Conservation (phyloP, 306 rosid genomes). For the Vachellia pachyceras region DNA sequence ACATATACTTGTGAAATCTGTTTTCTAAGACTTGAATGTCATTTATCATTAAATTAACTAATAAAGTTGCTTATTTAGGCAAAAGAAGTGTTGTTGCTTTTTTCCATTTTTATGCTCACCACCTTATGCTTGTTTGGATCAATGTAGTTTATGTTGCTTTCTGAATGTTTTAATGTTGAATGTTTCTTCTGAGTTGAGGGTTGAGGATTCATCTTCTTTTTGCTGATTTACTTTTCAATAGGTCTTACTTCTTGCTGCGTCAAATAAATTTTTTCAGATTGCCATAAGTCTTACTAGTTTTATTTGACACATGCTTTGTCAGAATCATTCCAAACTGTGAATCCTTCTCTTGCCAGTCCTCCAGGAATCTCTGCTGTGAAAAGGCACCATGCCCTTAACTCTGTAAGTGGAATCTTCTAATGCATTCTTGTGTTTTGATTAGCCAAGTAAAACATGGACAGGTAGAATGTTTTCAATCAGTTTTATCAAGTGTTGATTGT, state of each 20-base stretch:
- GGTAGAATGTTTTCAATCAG: background rate
- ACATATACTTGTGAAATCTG: slow-evolving; percentile 21
- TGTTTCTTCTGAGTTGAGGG: slow-evolving; percentile 20
- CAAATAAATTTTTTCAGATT: slow-evolving; percentile 15
- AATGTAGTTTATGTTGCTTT: background rate
- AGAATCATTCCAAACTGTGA: slow-evolving; percentile 62
- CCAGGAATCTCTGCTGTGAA: slow-evolving; percentile 59
- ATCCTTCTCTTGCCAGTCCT: slow-evolving; percentile 56
- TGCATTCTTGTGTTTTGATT: slow-evolving; percentile 31
- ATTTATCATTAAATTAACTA: slow-evolving; percentile 14
- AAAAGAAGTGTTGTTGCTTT: slow-evolving; percentile 7
- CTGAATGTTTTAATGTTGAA: slow-evolving; percentile 15
- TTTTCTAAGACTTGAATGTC: slow-evolving; percentile 26
- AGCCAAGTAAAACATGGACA: background rate
- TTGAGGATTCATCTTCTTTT: background rate
- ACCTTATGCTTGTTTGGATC: slow-evolving; percentile 21
- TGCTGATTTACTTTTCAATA: slow-evolving; percentile 5
- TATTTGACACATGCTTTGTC: slow-evolving; percentile 51
- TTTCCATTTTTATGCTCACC: slow-evolving; percentile 7
- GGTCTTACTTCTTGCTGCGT: slow-evolving; percentile 22
- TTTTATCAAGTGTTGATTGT: slow-evolving; percentile 3
- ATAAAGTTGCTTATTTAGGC: background rate
- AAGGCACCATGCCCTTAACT: slow-evolving; percentile 58
- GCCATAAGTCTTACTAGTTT: slow-evolving; percentile 38
- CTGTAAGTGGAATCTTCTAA: slow-evolving; percentile 66